Percentiles rank a stretch among this genome's conserved stretches.
phyloP scores from a whole-genome alignment of 2,329 filamentous ascomycete species.

The Epichloe hybrida region DNA sequence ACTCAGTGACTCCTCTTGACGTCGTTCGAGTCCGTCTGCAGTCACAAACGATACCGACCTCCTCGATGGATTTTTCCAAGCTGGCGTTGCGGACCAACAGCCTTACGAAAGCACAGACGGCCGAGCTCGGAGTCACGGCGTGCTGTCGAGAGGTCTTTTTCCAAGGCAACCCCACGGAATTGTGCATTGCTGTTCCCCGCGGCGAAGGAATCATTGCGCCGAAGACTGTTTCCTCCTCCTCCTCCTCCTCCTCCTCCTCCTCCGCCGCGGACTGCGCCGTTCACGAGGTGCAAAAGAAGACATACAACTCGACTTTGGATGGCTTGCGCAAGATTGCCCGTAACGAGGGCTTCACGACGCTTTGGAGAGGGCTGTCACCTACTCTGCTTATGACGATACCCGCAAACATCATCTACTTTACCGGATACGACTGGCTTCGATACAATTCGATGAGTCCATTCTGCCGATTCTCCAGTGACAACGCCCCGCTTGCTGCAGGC shows the following conservation, averaged over 20 bases:
- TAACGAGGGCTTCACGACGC: constrained; percentile 72
- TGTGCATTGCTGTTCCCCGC: constrained; percentile 60
- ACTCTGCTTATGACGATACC: constrained; percentile 90
- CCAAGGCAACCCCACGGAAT: constrained; percentile 70
- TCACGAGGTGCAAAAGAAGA: constrained; percentile 70
- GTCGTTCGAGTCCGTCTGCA: constrained; percentile 92
- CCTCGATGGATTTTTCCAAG: constrained; percentile 40
- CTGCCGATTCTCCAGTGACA: constrained; percentile 48
- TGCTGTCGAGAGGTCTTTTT: constrained; percentile 98
- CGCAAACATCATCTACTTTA: constrained; percentile 96
- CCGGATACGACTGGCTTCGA: constrained; percentile 90
- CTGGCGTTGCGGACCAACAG: constrained; percentile 43
- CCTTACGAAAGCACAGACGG: constrained; percentile 54
- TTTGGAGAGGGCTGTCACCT: constrained; percentile 91
- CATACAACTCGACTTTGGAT: constrained; percentile 82
- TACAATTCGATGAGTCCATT: constrained; percentile 62
- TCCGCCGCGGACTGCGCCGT: constrained; percentile 65
- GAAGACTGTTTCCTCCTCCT: constrained; percentile 14
- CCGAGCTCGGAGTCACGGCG: constrained; percentile 79
- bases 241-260: constrained; percentile 29
- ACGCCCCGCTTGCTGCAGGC: constrained; percentile 70
- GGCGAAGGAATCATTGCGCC: constrained; percentile 26
- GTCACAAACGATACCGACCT: constrained; percentile 50
- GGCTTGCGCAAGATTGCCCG: constrained; percentile 87
- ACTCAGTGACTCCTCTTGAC: constrained; percentile 78